Percentiles rank a stretch among this genome's conserved stretches.
Evolutionary conservation across 2,329 filamentous ascomycete species (phyloP).

Genomic region (Verruconis gallopava): DNA sequence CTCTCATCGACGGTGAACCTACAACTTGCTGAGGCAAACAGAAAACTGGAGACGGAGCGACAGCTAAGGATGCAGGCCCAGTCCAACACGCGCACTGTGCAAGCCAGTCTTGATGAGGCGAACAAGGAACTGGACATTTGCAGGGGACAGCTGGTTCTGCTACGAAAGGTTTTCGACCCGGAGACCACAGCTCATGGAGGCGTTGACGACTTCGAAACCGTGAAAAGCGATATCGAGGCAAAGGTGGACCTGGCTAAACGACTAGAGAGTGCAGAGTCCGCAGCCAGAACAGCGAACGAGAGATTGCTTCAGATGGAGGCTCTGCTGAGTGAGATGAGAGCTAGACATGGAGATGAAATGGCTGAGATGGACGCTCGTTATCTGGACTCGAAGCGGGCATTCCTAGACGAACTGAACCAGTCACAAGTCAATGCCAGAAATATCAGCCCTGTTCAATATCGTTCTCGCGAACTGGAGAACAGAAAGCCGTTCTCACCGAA

Average conservation of each 20-base stretch:
- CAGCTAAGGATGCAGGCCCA: constrained; percentile 79
- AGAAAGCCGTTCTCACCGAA: constrained; percentile 56
- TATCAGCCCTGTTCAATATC: constrained; percentile 60
- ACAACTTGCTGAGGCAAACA: constrained; percentile 79
- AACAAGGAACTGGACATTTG: constrained; percentile 72
- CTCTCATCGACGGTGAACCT: constrained; percentile 64
- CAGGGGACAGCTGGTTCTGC: constrained; percentile 62
- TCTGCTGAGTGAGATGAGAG: constrained; percentile 66
- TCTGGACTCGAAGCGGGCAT: constrained; percentile 53
- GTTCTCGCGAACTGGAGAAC: constrained; percentile 43
- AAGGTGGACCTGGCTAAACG: constrained; percentile 70
- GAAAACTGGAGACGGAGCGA: constrained; percentile 79
- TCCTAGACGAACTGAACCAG: constrained; percentile 76
- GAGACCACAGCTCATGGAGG: constrained; percentile 48
- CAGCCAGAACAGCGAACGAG: constrained; percentile 70
- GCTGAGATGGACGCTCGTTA: constrained; percentile 50
- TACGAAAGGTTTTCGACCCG: constrained; percentile 81
- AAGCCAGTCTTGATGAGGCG: constrained; percentile 63
- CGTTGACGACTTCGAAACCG: constrained; percentile 48
- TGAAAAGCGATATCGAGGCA: constrained; percentile 53
- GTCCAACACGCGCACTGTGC: constrained; percentile 68
- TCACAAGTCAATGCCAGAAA: constrained; percentile 53
- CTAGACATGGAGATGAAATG: constrained; percentile 58
- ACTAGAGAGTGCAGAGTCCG: constrained; percentile 78
- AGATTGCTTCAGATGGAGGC: constrained; percentile 70